Evolutionary conservation across 2,329 filamentous ascomycete genomes (phyloP).

Genomic region (Grosmannia huntii): DNA sequence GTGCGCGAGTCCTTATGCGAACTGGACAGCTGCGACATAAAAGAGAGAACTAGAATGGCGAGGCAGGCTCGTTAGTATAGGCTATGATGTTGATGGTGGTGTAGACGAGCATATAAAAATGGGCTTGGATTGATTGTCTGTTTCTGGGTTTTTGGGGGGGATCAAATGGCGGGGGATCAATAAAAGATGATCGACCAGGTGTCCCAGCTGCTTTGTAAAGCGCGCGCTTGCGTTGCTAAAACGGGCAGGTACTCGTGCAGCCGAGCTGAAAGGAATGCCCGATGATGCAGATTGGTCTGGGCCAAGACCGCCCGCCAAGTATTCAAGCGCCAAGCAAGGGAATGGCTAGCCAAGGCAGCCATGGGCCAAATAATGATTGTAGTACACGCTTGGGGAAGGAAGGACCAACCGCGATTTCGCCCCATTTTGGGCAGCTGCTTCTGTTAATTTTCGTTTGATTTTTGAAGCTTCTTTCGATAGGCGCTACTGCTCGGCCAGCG

Average conservation of each 20-base stretch:
- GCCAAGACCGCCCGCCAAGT: neutral
- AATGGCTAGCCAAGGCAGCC: neutral
- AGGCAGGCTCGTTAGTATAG: conserved; percentile 4
- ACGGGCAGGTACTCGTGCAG: neutral
- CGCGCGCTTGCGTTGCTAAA: neutral
- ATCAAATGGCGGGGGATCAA: neutral
- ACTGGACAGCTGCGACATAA: conserved; percentile 69
- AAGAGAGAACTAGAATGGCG: conserved; percentile 59
- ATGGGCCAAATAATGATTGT: neutral
- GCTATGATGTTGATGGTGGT: neutral
- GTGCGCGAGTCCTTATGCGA: conserved; percentile 27
- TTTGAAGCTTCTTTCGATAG: neutral
- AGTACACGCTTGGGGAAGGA: conserved; percentile 4
- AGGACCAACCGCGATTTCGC: conserved; percentile 40
- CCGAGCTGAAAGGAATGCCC: neutral
- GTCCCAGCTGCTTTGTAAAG: neutral
- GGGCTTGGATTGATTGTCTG: neutral
- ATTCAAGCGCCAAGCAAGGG: neutral
- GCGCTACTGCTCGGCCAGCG: neutral
- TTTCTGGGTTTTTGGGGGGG: neutral
- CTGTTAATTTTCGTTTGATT: conserved; percentile 2
- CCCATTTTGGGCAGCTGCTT: conserved; percentile 27
- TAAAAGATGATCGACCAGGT: neutral
- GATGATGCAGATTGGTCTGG: neutral
- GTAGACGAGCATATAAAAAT: neutral